A percentile compares a stretch with the other conserved stretches of the same genome.
Evolutionary conservation across 352 stramenopile species (phyloP).

Genomic region (Globisporangium recalcitrans): DNA sequence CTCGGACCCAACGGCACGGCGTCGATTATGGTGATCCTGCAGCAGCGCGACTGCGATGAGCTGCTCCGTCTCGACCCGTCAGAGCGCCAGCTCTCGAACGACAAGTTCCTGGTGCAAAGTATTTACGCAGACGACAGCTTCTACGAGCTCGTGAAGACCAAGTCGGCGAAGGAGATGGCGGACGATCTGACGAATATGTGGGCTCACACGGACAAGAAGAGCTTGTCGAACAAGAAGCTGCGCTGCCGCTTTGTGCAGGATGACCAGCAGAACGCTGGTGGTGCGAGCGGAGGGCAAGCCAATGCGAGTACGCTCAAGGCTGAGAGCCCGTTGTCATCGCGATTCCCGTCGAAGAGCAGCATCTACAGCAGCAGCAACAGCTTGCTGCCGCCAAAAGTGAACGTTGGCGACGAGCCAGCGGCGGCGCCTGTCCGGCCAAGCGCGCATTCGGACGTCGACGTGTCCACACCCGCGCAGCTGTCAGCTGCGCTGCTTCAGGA

Average conservation of each 20-base stretch:
- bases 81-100: constrained; percentile 80
- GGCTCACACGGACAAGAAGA: constrained; percentile 72
- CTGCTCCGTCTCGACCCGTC: constrained; percentile 67
- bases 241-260: constrained; percentile 80
- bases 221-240: constrained; percentile 85
- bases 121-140: constrained; percentile 82
- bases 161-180: constrained; percentile 83
- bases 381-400: constrained; percentile 13
- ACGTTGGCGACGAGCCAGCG: constrained; percentile 25
- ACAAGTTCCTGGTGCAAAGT: constrained; percentile 89
- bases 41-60: constrained; percentile 88
- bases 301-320: constrained; percentile 3
- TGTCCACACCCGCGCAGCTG: constrained; percentile 47
- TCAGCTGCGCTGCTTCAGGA: constrained; percentile 62
- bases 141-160: constrained; percentile 84
- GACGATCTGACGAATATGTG: constrained; percentile 87
- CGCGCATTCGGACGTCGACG: constrained; percentile 27
- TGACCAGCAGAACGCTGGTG: constrained; percentile 15
- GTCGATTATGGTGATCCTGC: constrained; percentile 84
- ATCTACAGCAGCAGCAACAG: constrained; percentile 27
- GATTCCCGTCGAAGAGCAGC: constrained; percentile 19
- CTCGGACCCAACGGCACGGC: constrained; percentile 67
- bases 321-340: constrained; percentile 13
- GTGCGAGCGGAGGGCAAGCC: not conserved
- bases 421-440: constrained; percentile 34